Evolutionary conservation across 352 stramenopile genomes (phyloP).

Genomic region (Salisapilia sapeloensis): DNA sequence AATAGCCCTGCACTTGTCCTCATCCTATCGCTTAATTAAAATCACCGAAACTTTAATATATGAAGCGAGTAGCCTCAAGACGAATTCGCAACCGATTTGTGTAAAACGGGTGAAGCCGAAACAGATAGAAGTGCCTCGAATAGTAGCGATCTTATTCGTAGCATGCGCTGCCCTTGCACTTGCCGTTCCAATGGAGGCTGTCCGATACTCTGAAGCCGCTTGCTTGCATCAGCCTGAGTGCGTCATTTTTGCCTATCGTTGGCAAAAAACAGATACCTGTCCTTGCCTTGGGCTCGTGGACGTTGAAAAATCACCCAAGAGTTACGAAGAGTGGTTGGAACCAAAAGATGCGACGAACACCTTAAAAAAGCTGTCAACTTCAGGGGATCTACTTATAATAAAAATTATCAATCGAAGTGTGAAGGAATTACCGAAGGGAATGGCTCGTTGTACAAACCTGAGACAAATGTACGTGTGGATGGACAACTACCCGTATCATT

Average conservation of each 20-base stretch:
- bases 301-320: constrained; percentile 3
- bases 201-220: background rate
- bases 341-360: constrained; percentile 13
- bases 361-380: constrained; percentile 7
- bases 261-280: constrained; percentile 9
- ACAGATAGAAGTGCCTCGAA: no score
- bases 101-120: no score
- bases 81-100: no score
- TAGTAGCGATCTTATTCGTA: no score
- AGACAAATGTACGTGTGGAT: constrained; percentile 10
- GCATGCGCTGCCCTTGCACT: no score
- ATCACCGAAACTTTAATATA: no score
- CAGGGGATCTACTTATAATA: constrained; percentile 11
- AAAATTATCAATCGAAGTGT: constrained; percentile 17
- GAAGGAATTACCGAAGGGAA: constrained; percentile 7
- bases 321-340: constrained; percentile 12
- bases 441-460: constrained; percentile 11
- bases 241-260: constrained; percentile 19
- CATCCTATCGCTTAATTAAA: constrained; percentile 11
- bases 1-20: constrained; percentile 8
- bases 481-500: background rate
- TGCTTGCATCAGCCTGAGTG: constrained; percentile 9
- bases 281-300: constrained; percentile 20
- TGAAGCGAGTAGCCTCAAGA: no score
- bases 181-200: no score